phyloP scores from a whole-genome alignment of 2,329 filamentous ascomycete species.

The Phialophora tarda region DNA sequence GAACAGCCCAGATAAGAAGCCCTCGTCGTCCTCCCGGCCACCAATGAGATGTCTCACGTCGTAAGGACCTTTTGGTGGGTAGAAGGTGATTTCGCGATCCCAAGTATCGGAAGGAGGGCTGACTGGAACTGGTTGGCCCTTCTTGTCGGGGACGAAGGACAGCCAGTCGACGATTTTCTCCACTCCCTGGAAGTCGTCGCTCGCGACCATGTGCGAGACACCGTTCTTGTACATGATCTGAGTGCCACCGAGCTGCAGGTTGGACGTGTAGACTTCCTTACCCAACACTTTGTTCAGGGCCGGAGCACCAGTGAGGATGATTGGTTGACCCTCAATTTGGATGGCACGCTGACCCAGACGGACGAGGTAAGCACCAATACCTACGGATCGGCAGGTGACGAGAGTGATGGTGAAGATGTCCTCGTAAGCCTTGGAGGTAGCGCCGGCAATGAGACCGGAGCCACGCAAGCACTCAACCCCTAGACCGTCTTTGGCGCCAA shows the following conservation, averaged over 20 bases:
- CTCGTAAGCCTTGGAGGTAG: slow-evolving; percentile 94
- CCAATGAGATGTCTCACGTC: slow-evolving; percentile 93
- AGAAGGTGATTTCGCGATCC: slow-evolving; percentile 90
- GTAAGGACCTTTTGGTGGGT: slow-evolving; percentile 80
- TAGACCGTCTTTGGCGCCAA: slow-evolving; percentile 92
- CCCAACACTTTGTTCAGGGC: slow-evolving; percentile 98
- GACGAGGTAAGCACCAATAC: slow-evolving; percentile 98
- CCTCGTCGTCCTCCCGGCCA: slow-evolving; percentile 82
- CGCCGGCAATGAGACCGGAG: slow-evolving; percentile 96
- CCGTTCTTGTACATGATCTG: slow-evolving; percentile 99
- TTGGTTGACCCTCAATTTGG: slow-evolving; percentile 97
- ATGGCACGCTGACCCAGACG: slow-evolving; percentile 98
- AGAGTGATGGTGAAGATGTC: slow-evolving; percentile 98
- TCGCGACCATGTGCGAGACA: slow-evolving; percentile 98
- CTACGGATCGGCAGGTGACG: slow-evolving; percentile 96
- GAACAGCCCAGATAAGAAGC: slow-evolving; percentile 89
- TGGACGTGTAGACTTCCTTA: slow-evolving; percentile 98
- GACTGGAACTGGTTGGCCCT: slow-evolving; percentile 90
- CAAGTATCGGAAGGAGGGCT: slow-evolving; percentile 82
- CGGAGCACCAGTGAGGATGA: slow-evolving; percentile 95
- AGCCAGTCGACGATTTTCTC: slow-evolving; percentile 98
- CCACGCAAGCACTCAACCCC: slow-evolving; percentile 97
- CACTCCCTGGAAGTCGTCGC: slow-evolving; percentile 96
- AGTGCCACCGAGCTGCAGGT: slow-evolving; percentile 98
- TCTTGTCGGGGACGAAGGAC: slow-evolving; percentile 95